Base-by-base conservation (phyloP, 345 rosid genomes). In the Acer negundo region DNA sequence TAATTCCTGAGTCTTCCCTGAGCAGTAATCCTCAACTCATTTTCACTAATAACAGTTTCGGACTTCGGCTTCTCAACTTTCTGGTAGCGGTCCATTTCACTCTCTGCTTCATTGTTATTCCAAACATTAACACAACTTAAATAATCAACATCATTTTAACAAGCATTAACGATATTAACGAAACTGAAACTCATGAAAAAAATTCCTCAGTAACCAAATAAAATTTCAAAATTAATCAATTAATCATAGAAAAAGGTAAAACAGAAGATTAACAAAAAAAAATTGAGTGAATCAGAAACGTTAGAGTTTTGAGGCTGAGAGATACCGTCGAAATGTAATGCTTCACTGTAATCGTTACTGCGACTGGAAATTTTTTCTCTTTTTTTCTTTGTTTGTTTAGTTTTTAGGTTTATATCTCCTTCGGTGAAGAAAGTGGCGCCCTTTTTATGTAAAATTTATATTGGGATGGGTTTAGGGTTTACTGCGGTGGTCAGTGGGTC, bases 391-490 rank as follows among this genome's bases (percentile, higher is more conserved):
- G 5, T 35, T 42, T 7, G 15, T 4, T 49, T 7, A 13, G 20
- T 7, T 17, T 49, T 6, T 10, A 2, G 2, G 16, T 46, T 7
- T 11, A 8, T 47, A 0, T 3, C 20, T 24, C 2, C 5, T 12
- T 20, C 1, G 16, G 6, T 1, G 13, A 46, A n/a, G 15, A 15
- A 12, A 11, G 51, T 42, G 69, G 72, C 73, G 61, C 73, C 15
- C 22, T 47, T 47, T 47, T 49, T 15, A 0, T 1, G 40, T 20
- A 9, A 7, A 7, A 49, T 3, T 49, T 69, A 69, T 69, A 16
- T 0, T 10, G 74, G 12, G 46, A 42, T 9, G 10, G 74, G 46
- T 13, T 53, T 70, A 70, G 26, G 74, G 74, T 70, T 70, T 70
- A 8, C 9, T 35, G 38, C 4, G 62, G 7, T 42, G 46, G 46